Percentiles rank a stretch among this genome's conserved stretches.
Evolutionary conservation across 805 yeast species (phyloP).

Genomic region (Osmozyma mogii): DNA sequence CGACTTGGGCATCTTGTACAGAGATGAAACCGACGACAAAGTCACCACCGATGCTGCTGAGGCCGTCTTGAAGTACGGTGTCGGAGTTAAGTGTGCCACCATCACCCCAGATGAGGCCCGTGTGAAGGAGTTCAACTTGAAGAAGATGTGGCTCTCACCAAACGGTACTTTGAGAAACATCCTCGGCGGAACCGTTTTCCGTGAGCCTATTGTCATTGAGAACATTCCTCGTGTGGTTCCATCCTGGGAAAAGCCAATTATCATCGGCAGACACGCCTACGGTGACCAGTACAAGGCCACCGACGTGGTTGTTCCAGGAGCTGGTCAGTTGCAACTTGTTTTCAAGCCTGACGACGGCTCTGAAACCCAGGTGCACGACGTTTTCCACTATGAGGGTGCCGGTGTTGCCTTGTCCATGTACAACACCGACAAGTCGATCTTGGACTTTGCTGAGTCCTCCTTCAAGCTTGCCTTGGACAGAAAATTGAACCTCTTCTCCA

Average conservation of each 20-base stretch:
- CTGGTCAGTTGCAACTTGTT: slow-evolving; percentile 60
- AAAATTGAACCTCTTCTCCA: slow-evolving; percentile 55
- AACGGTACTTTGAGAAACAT: slow-evolving; percentile 80
- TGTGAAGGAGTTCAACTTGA: slow-evolving; percentile 64
- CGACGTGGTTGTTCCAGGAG: slow-evolving; percentile 57
- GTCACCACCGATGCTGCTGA: slow-evolving; percentile 73
- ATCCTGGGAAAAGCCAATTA: slow-evolving; percentile 75
- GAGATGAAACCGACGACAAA: slow-evolving; percentile 67
- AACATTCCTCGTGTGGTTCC: slow-evolving; percentile 72
- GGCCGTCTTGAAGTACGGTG: slow-evolving; percentile 68
- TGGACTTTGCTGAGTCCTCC: slow-evolving; percentile 73
- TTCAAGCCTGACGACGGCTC: slow-evolving; percentile 58
- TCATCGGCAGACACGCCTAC: slow-evolving; percentile 80
- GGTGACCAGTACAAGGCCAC: slow-evolving; percentile 84
- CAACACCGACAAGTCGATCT: slow-evolving; percentile 71
- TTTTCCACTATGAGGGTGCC: slow-evolving; percentile 54
- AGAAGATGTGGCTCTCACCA: slow-evolving; percentile 82
- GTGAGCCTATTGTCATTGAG: slow-evolving; percentile 77
- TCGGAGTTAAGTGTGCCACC: slow-evolving; percentile 79
- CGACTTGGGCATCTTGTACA: slow-evolving; percentile 59
- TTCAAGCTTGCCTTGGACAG: slow-evolving; percentile 65
- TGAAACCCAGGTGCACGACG: slow-evolving; percentile 39
- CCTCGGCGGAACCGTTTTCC: slow-evolving; percentile 74
- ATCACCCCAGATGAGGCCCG: slow-evolving; percentile 79
- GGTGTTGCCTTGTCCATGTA: slow-evolving; percentile 82